phyloP scores from a whole-genome alignment of 2,329 filamentous ascomycete species.

The Fusarium sp. region DNA sequence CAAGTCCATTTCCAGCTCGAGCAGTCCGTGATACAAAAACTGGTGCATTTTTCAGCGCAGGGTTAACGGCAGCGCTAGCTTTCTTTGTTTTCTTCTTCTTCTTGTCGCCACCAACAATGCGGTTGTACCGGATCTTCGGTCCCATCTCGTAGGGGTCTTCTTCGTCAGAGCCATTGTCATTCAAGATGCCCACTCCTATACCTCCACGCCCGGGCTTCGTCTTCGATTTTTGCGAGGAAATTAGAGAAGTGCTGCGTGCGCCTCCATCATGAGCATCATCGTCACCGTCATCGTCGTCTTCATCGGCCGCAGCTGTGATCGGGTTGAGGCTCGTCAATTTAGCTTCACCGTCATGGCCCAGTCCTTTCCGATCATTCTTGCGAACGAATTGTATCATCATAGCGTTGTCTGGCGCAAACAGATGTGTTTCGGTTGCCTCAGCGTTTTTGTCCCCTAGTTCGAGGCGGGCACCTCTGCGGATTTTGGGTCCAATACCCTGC shows the following conservation, averaged over 20 bases:
- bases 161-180: constrained; percentile 94
- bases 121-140: constrained; percentile 89
- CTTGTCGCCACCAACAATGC: constrained; percentile 83
- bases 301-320: constrained; percentile 39
- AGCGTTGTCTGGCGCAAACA: constrained; percentile 89
- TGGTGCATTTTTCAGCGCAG: constrained; percentile 73
- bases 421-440: constrained; percentile 65
- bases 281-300: constrained; percentile 59
- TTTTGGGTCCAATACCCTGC: constrained; percentile 90
- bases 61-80: constrained; percentile 67
- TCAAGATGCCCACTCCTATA: constrained; percentile 89
- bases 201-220: constrained; percentile 68
- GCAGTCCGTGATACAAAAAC: constrained; percentile 77
- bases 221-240: constrained; percentile 62
- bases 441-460: constrained; percentile 58
- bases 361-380: constrained; percentile 77
- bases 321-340: constrained; percentile 59
- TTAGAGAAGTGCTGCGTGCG: constrained; percentile 29
- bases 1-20: constrained; percentile 47
- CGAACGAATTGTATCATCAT: constrained; percentile 73
- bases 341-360: constrained; percentile 74
- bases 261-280: constrained; percentile 49
- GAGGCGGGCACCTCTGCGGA: constrained; percentile 79
- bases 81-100: constrained; percentile 78
- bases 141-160: constrained; percentile 95